phyloP scores from a whole-genome alignment of 2,329 filamentous ascomycete species.

The Hymenotorrendiella dingleyae region DNA sequence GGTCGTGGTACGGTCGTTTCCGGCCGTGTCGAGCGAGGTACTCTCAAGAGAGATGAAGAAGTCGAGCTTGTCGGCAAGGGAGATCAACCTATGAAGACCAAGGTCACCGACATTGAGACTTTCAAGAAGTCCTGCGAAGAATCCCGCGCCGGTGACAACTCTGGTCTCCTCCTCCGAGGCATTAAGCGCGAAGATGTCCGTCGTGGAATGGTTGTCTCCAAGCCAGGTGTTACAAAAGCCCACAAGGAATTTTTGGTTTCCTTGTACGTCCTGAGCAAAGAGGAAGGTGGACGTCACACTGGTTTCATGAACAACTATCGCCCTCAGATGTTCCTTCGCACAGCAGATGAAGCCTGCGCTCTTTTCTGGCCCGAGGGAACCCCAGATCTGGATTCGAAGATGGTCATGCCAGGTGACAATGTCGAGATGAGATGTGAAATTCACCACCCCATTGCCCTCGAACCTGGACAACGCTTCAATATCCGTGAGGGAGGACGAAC shows the following conservation, averaged over 20 bases:
- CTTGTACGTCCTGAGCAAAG: slow-evolving; percentile 95
- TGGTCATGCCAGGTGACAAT: slow-evolving; percentile 98
- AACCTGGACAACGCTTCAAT: slow-evolving; percentile 94
- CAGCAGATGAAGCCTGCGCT: slow-evolving; percentile 72
- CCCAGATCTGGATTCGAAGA: slow-evolving; percentile 65
- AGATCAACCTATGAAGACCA: slow-evolving; percentile 82
- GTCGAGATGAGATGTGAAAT: slow-evolving; percentile 92
- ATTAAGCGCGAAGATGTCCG: slow-evolving; percentile 90
- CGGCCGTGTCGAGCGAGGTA: slow-evolving; percentile 93
- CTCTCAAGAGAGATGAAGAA: slow-evolving; percentile 88
- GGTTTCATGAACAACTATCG: slow-evolving; percentile 96
- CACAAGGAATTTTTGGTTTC: slow-evolving; percentile 90
- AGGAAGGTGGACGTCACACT: slow-evolving; percentile 95
- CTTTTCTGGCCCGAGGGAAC: slow-evolving; percentile 83
- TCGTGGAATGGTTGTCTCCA: slow-evolving; percentile 89
- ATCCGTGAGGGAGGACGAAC: slow-evolving; percentile 93
- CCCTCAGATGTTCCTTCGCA: slow-evolving; percentile 93
- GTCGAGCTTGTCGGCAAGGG: slow-evolving; percentile 92
- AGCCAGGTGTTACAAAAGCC: slow-evolving; percentile 77
- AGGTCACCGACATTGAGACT: slow-evolving; percentile 99
- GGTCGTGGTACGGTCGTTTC: slow-evolving; percentile 96
- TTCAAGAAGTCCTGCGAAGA: slow-evolving; percentile 99
- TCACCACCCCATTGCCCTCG: slow-evolving; percentile 78
- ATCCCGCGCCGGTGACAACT: slow-evolving; percentile 95
- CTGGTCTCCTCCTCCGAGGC: slow-evolving; percentile 91